These are phyloP conservation scores for Monosporascus sp. DNA, from an alignment of 2,329 filamentous ascomycete genomes.

Conservation along the genomic window DNA sequence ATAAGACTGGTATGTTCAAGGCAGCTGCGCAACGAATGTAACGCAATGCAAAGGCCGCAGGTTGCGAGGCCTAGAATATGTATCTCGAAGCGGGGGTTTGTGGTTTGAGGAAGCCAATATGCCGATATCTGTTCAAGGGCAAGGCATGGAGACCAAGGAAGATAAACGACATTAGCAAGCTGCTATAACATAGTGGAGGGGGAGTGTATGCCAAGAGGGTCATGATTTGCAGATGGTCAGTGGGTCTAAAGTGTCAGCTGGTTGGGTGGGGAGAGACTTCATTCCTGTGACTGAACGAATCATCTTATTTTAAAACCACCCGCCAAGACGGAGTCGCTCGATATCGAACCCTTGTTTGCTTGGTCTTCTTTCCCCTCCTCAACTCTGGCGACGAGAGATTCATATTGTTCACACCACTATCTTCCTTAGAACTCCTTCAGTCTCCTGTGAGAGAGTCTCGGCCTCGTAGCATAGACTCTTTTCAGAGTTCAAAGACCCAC, in stretches of 20 bases:
- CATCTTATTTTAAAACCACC: slow-evolving; percentile 8
- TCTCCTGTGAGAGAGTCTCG: slow-evolving; percentile 17
- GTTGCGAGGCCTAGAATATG: not conserved
- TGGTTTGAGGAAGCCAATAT: not conserved
- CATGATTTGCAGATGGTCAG: slow-evolving; percentile 34
- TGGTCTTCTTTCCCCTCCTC: slow-evolving; percentile 6
- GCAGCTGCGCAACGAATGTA: slow-evolving; percentile 13
- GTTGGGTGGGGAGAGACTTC: slow-evolving; percentile 26
- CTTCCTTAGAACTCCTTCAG: not conserved
- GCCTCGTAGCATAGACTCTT: slow-evolving; percentile 8
- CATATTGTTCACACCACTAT: slow-evolving; percentile 27
- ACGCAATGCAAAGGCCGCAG: slow-evolving; percentile 13
- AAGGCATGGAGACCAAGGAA: not conserved
- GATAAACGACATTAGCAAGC: not conserved
- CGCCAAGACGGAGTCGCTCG: not conserved
- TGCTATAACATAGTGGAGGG: slow-evolving; percentile 12
- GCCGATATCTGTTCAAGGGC: not conserved
- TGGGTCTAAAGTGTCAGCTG: slow-evolving; percentile 31
- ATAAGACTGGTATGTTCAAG: slow-evolving; percentile 15
- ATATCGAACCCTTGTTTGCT: slow-evolving; percentile 4
- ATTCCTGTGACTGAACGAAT: not conserved
- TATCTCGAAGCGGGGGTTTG: not conserved
- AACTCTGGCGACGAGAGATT: not conserved
- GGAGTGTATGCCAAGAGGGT: slow-evolving; percentile 18
- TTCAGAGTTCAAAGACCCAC: slow-evolving; percentile 21